Evolutionary conservation across 2,329 filamentous ascomycete species (phyloP), one percentile per base, ranked within the genome.

Genomic region (Penicillium nordicum): DNA sequence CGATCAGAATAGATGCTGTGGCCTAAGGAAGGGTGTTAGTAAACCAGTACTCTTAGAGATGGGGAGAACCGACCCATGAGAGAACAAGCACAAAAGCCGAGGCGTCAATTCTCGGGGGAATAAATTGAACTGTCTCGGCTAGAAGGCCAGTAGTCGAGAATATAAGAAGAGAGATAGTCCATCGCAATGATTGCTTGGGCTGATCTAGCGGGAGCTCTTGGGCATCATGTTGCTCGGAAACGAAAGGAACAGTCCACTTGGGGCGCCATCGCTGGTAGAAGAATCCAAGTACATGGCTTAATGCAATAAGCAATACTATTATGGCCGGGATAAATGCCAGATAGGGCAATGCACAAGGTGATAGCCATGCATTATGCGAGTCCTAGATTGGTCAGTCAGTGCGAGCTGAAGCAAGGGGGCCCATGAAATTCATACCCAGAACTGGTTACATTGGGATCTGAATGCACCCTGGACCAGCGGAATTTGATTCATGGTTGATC

Each of bases 231-330:
- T 69, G 60, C 57, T 83, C 81, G 18, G 75, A 64, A 18, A 85
- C 69, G 57, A 86, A 85, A 4, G 80, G 74, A 46, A 65, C 73
- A 21, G 75, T 76, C 82, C 83, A 85, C 70, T 63, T 69, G 34
- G 83, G 79, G 41, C 74, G 71, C 64, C 63, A 68, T 36, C 55
- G 57, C 29, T 58, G 51, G 1, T 70, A 42, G 1, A 67, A 37
- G 25, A 63, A 60, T 5, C 59, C 61, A n/a, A 73, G 40, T 9
- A 74, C 7, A 55, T 74, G 68, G 27, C 62, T 63, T 32, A 69
- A 42, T 23, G 64, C 61, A 48, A 76, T 58, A 11, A 69, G 16
- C 10, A 67, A 42, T 23, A 69, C 55, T 8, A 72, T 42, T 27
- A 64, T 57, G 0, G 63, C 64, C 2, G 73, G 73, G 6, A 70